Conservation (phyloP, 176 grass and related monocot genomes). For the Poa pratensis region DNA sequence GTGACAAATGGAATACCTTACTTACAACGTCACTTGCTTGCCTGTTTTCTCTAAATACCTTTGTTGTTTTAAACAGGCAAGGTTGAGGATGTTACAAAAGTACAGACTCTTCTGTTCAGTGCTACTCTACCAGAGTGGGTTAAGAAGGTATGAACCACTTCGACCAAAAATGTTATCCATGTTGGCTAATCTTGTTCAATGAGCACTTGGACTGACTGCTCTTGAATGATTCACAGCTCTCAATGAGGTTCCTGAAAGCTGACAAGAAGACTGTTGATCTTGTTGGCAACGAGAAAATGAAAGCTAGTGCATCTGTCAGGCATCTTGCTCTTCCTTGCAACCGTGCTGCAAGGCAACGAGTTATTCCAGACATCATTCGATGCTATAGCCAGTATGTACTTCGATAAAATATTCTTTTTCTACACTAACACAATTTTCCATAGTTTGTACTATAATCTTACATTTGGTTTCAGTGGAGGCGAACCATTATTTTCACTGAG, state of each 20-base stretch:
- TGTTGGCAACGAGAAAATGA: constrained; percentile 92
- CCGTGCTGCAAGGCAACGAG: constrained; percentile 70
- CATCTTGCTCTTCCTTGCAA: constrained; percentile 97
- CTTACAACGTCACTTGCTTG: not conserved
- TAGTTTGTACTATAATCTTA: constrained; percentile 24
- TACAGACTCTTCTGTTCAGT: constrained; percentile 97
- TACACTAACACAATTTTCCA: not conserved
- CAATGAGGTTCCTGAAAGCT: constrained; percentile 79
- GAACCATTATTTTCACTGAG: constrained; percentile 97
- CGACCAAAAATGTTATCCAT: not conserved
- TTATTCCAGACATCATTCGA: constrained; percentile 94
- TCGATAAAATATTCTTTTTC: not conserved
- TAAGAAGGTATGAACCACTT: constrained; percentile 58
- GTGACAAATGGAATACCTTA: not conserved
- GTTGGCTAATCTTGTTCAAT: not conserved
- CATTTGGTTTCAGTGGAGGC: constrained; percentile 64
- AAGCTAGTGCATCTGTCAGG: constrained; percentile 87
- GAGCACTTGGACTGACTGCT: constrained; percentile 20
- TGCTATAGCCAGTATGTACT: constrained; percentile 89
- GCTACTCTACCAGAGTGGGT: constrained; percentile 95
- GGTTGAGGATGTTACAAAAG: constrained; percentile 88
- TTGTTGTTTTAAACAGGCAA: constrained; percentile 66
- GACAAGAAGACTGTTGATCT: constrained; percentile 92
- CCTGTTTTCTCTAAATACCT: constrained; percentile 4
- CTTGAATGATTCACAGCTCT: constrained; percentile 64